phyloP scores from a whole-genome alignment of 2,329 filamentous ascomycete genomes.

The Bipolaris cookei region DNA sequence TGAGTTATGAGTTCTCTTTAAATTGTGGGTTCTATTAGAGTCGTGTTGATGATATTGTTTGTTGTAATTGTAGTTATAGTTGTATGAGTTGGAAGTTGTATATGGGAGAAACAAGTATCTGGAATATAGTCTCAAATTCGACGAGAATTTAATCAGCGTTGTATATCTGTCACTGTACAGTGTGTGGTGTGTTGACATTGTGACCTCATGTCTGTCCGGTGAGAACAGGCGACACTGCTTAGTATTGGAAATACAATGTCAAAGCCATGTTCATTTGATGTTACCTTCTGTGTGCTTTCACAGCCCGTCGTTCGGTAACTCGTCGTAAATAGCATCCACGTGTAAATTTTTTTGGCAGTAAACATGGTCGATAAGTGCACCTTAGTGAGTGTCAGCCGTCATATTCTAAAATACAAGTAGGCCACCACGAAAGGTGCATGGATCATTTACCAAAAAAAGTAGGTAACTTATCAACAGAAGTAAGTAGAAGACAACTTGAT shows the following conservation, averaged over 20 bases:
- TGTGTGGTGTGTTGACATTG: neutral
- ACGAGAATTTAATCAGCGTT: no score
- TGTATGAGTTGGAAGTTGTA: neutral
- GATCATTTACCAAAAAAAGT: no score
- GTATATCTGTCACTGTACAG: neutral
- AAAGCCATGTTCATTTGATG: neutral
- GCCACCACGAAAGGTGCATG: no score
- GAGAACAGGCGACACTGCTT: neutral
- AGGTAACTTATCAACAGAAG: no score
- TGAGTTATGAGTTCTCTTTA: neutral
- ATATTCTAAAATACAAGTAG: no score
- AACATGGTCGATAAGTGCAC: no score
- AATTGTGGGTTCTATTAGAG: neutral
- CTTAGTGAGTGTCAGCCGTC: no score
- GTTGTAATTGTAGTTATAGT: neutral
- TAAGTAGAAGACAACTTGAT: neutral
- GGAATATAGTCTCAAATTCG: neutral
- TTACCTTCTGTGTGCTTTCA: neutral
- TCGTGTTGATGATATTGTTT: neutral
- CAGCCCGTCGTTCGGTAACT: no score
- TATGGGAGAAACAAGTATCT: neutral
- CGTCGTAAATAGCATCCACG: no score
- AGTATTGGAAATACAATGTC: neutral
- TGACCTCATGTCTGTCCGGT: neutral
- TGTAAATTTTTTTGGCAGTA: no score